A percentile compares a stretch with the other conserved stretches of the same genome.
Evolutionary conservation across 305 asterid species (phyloP).

Genomic region (Fraxinus baroniana): DNA sequence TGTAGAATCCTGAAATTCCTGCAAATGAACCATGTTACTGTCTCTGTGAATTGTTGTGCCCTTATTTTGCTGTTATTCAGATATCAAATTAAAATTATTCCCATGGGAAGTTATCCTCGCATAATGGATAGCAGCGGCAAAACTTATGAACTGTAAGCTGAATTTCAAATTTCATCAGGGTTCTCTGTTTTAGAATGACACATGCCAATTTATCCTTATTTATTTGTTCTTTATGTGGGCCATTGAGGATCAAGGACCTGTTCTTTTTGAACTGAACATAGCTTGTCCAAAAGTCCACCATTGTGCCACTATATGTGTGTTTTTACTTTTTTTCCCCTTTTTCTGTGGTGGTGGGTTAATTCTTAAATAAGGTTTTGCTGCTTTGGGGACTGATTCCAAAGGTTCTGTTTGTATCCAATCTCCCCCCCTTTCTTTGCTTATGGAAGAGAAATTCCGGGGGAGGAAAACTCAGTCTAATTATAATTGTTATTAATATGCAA

Average conservation of each 20-base stretch:
- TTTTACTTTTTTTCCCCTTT: background rate
- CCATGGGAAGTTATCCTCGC: conserved; percentile 99
- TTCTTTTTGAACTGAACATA: background rate
- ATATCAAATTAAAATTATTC: conserved; percentile 88
- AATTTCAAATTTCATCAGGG: background rate
- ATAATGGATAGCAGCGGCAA: conserved; percentile 83
- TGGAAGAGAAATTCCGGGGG: background rate
- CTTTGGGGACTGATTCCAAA: background rate
- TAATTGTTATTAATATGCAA: background rate
- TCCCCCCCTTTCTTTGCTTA: background rate
- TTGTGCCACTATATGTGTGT: background rate
- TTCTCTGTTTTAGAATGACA: conserved; percentile 3
- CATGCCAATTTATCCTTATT: background rate
- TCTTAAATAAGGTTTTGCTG: background rate
- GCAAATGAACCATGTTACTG: conserved; percentile 8
- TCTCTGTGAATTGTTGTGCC: conserved; percentile 24
- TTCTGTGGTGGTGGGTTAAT: background rate
- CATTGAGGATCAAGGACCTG: no score
- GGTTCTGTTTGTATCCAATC: background rate
- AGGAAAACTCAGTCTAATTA: background rate
- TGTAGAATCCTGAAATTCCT: conserved; percentile 11
- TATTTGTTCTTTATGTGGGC: no score
- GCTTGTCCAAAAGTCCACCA: background rate
- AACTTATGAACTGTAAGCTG: conserved; percentile 87
- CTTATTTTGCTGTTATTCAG: conserved; percentile 49